Evolutionary conservation across 2,329 filamentous ascomycete species (phyloP).

Genomic region (Thielaviopsis euricoi): DNA sequence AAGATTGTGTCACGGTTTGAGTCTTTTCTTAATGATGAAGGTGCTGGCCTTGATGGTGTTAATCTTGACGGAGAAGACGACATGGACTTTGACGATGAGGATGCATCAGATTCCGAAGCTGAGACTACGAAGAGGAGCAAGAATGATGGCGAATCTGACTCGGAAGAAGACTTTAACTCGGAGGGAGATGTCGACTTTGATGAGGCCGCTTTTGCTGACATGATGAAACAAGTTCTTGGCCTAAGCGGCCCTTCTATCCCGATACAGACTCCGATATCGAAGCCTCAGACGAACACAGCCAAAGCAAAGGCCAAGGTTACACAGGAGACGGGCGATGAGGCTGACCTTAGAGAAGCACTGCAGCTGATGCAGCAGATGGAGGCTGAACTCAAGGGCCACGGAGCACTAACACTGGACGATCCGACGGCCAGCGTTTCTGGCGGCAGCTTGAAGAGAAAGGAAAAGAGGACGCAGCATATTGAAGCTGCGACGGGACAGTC

Average conservation of each 20-base stretch:
- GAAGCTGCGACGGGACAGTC: background rate
- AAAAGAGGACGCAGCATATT: background rate
- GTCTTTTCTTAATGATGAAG: constrained; percentile 73
- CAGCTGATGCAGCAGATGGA: constrained; percentile 55
- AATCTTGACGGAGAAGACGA: constrained; percentile 37
- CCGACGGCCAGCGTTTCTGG: constrained; percentile 16
- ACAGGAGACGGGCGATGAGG: constrained; percentile 22
- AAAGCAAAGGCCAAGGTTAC: background rate
- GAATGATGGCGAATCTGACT: constrained; percentile 17
- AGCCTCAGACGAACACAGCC: background rate
- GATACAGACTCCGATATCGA: background rate
- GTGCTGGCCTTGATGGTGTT: constrained; percentile 63
- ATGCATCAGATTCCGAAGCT: constrained; percentile 22
- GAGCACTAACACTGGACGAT: constrained; percentile 42
- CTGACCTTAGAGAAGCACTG: constrained; percentile 45
- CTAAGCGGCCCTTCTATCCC: constrained; percentile 22
- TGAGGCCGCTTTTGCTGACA: constrained; percentile 65
- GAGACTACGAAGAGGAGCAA: constrained; percentile 20
- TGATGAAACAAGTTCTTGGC: constrained; percentile 91
- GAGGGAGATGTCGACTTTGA: constrained; percentile 67
- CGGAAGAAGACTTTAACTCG: constrained; percentile 33
- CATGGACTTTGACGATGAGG: constrained; percentile 31
- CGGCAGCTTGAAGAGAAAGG: constrained; percentile 17
- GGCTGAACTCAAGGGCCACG: constrained; percentile 51
- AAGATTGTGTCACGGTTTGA: constrained; percentile 94